Evolutionary conservation across 1,284 basidiomycete genomes (phyloP).

Genomic region (Cutaneotrichosporon cyanovorans): DNA sequence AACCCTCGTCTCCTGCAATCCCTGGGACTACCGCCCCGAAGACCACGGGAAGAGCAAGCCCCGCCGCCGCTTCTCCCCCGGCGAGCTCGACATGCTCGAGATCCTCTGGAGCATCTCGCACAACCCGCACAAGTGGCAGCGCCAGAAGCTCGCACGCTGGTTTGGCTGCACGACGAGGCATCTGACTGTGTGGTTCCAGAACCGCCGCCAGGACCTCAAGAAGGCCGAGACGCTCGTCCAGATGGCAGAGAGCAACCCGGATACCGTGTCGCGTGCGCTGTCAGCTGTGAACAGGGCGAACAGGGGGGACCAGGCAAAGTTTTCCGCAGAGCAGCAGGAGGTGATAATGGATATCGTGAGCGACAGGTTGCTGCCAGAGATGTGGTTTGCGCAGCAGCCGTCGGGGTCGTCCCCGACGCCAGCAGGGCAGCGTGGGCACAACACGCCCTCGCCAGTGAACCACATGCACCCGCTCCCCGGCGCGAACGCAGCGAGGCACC

Average conservation of each 20-base stretch:
- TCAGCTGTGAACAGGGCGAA: constrained; percentile 17
- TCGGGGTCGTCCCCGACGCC: constrained; percentile 18
- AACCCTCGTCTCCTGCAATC: constrained; percentile 18
- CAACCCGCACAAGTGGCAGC: constrained; percentile 23
- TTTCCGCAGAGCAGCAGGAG: constrained; percentile 10
- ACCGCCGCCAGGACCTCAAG: constrained; percentile 21
- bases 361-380: constrained; percentile 16
- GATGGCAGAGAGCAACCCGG: constrained; percentile 18
- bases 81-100: constrained; percentile 21
- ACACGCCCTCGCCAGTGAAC: constrained; percentile 3
- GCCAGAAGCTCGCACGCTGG: constrained; percentile 23
- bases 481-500: constrained; percentile 5
- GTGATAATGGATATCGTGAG: constrained; percentile 21
- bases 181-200: constrained; percentile 23
- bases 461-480: constrained; percentile 2
- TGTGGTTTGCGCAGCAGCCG: constrained; percentile 16
- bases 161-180: constrained; percentile 22
- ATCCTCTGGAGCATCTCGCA: constrained; percentile 21
- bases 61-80: constrained; percentile 18
- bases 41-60: constrained; percentile 22
- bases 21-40: constrained; percentile 20
- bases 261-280: constrained; percentile 16
- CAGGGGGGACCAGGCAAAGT: constrained; percentile 18
- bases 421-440: constrained; percentile 1
- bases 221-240: constrained; percentile 16